Conservation (phyloP, 2,329 filamentous ascomycete genomes). For the Beauveria sp. region DNA sequence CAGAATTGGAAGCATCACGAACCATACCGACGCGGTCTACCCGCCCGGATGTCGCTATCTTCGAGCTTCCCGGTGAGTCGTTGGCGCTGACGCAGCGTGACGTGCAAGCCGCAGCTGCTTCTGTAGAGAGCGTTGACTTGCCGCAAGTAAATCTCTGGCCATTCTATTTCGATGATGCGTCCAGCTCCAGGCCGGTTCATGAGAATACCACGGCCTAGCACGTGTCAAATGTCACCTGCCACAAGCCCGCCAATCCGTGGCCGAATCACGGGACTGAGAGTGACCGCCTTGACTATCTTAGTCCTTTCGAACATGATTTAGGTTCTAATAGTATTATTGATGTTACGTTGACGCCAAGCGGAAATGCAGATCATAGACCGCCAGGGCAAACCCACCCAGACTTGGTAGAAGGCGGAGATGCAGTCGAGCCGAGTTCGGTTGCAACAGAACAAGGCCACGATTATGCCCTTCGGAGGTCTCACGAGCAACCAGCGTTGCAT, state of each 20-base stretch:
- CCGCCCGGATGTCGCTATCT: conserved; percentile 17
- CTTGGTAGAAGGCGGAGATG: too few relatives aligned
- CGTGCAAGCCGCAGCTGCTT: background rate
- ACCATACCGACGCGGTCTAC: background rate
- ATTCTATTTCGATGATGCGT: conserved; percentile 21
- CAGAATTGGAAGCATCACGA: background rate
- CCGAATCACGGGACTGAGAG: conserved; percentile 23
- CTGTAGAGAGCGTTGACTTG: background rate
- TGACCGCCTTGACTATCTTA: background rate
- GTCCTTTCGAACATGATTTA: background rate
- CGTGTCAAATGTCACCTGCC: conserved; percentile 1
- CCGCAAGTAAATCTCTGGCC: conserved; percentile 22
- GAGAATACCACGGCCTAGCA: background rate
- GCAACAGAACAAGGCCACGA: background rate
- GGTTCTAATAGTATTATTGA: background rate
- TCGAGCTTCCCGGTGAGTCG: conserved; percentile 26
- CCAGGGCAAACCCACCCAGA: background rate
- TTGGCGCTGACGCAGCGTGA: background rate
- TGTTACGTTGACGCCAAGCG: background rate
- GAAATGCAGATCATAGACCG: background rate
- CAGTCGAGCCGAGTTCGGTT: background rate
- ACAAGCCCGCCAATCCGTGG: conserved; percentile 24
- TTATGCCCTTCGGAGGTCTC: too few relatives aligned
- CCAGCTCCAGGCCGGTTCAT: background rate
- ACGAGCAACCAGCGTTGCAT: background rate